Conservation (phyloP, 1,284 basidiomycete genomes). For the Lignosus rhinocerotis region DNA sequence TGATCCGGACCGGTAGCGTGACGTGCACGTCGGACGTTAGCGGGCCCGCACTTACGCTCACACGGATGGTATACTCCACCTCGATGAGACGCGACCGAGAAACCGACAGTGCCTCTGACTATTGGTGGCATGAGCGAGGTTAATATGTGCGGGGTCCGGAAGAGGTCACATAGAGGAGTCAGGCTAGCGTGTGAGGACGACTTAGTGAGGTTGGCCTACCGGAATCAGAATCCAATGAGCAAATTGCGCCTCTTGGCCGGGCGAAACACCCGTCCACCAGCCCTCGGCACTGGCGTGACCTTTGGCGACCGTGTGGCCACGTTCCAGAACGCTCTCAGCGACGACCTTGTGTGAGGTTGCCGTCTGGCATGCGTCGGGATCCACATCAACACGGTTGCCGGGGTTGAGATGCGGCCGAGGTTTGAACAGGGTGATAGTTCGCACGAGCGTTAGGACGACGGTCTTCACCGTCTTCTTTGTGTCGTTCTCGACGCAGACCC, state of each 20-base stretch:
- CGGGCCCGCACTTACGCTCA: slow-evolving; percentile 67
- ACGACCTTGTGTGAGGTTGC: slow-evolving; percentile 66
- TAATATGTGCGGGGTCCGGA: too few relatives aligned
- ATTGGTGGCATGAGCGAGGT: background rate
- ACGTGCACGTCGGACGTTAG: slow-evolving; percentile 68
- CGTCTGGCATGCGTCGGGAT: slow-evolving; percentile 60
- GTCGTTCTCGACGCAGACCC: slow-evolving; percentile 72
- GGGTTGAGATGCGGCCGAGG: slow-evolving; percentile 48
- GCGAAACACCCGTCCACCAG: slow-evolving; percentile 83
- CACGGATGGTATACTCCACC: slow-evolving; percentile 75
- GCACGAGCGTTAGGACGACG: slow-evolving; percentile 68
- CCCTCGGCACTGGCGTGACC: slow-evolving; percentile 80
- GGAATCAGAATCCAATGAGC: slow-evolving; percentile 69
- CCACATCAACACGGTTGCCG: slow-evolving; percentile 32
- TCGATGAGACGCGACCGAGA: slow-evolving; percentile 77
- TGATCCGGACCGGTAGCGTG: slow-evolving; percentile 69
- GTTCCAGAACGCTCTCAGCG: slow-evolving; percentile 64
- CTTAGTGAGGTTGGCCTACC: slow-evolving; percentile 45
- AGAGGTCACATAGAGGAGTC: background rate
- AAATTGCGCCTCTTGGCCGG: slow-evolving; percentile 63
- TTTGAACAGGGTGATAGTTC: slow-evolving; percentile 72
- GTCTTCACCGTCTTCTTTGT: slow-evolving; percentile 75
- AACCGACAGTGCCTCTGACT: slow-evolving; percentile 78
- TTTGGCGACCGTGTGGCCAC: slow-evolving; percentile 62
- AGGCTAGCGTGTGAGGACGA: slow-evolving; percentile 1